phyloP scores from a whole-genome alignment of 2,329 filamentous ascomycete species.

The Sporothrix brasiliensis region DNA sequence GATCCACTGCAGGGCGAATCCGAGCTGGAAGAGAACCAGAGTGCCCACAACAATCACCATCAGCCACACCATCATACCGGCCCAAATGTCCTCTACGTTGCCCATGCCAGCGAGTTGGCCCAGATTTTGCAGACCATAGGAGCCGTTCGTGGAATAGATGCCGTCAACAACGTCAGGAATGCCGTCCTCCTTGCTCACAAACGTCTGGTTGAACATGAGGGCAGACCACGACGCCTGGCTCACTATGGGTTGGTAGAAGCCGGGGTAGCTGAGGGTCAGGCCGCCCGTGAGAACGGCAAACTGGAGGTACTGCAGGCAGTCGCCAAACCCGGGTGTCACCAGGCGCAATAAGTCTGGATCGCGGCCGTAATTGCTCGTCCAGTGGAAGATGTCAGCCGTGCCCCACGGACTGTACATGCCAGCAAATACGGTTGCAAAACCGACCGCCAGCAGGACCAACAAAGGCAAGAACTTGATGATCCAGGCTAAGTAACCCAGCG shows the following conservation, averaged over 20 bases:
- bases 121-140: conserved; percentile 76
- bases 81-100: conserved; percentile 80
- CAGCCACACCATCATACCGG: conserved; percentile 90
- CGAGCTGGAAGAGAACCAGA: conserved; percentile 71
- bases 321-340: conserved; percentile 93
- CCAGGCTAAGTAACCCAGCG: conserved; percentile 70
- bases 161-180: conserved; percentile 75
- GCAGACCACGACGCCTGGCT: conserved; percentile 87
- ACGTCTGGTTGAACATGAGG: conserved; percentile 90
- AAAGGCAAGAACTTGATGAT: conserved; percentile 76
- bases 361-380: conserved; percentile 96
- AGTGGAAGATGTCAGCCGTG: conserved; percentile 84
- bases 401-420: conserved; percentile 94
- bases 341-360: conserved; percentile 89
- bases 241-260: conserved; percentile 88
- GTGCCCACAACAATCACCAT: conserved; percentile 72
- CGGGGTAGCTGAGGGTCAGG: conserved; percentile 84
- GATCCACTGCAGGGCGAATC: conserved; percentile 76
- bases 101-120: conserved; percentile 83
- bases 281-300: conserved; percentile 88
- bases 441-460: conserved; percentile 76
- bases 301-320: conserved; percentile 96
- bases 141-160: conserved; percentile 78
- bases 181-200: conserved; percentile 69
- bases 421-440: conserved; percentile 78